Evolutionary conservation across 2,329 filamentous ascomycete species (phyloP).

Genomic region (Talaromyces sp.): DNA sequence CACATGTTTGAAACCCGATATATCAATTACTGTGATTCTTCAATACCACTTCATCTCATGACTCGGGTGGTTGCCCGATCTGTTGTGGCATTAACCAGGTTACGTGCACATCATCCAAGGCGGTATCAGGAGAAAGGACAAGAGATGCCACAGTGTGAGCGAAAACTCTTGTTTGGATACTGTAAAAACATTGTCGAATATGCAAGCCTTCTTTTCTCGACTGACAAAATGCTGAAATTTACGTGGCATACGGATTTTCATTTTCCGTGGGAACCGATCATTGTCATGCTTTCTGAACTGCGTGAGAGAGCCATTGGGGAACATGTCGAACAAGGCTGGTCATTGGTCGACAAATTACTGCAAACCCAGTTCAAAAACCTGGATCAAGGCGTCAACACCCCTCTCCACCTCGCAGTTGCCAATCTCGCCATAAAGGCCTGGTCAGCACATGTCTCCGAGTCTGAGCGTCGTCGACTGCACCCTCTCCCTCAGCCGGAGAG

Average conservation of each 20-base stretch:
- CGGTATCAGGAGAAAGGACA: slow-evolving; percentile 22
- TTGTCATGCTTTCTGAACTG: slow-evolving; percentile 46
- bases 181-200: slow-evolving; percentile 31
- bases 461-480: slow-evolving; percentile 13
- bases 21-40: slow-evolving; percentile 32
- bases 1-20: slow-evolving; percentile 31
- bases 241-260: slow-evolving; percentile 45
- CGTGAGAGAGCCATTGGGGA: slow-evolving; percentile 31
- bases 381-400: slow-evolving; percentile 12
- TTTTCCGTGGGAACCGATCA: slow-evolving; percentile 51
- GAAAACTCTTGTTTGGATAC: slow-evolving; percentile 26
- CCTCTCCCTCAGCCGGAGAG: slow-evolving; percentile 20
- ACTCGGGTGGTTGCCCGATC: slow-evolving; percentile 41
- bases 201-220: slow-evolving; percentile 24
- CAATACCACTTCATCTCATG: slow-evolving; percentile 43
- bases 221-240: slow-evolving; percentile 36
- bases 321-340: slow-evolving; percentile 41
- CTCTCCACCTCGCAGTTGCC: slow-evolving; percentile 22
- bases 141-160: slow-evolving; percentile 18
- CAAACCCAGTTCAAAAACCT: slow-evolving; percentile 31
- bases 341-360: slow-evolving; percentile 41
- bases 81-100: slow-evolving; percentile 39
- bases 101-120: slow-evolving; percentile 44
- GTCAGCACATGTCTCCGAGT: slow-evolving; percentile 21
- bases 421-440: slow-evolving; percentile 25